Evolutionary conservation across 2,329 filamentous ascomycete genomes (phyloP), one percentile per base, ranked within the genome.

Genomic region (Colletotrichum echinochloae): DNA sequence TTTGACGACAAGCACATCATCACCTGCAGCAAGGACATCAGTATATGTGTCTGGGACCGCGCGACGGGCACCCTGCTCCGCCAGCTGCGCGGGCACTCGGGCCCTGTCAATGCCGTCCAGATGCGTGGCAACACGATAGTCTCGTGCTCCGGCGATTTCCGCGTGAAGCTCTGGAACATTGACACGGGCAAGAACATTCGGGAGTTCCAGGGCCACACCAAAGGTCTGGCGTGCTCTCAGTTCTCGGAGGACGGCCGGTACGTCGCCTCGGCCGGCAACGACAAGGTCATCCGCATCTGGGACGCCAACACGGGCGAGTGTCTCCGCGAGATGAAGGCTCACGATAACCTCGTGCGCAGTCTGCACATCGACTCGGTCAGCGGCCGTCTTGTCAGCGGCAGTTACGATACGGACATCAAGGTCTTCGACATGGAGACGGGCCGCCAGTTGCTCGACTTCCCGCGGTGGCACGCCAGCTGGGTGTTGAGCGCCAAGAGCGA

Each of bases 391-490:
- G 88, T 99, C 70, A 97, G 93, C 74, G 96, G 94, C 23, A 96
- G 92, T 78, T 99, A 99, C 80, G 96, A 99, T 79, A 93, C 94
- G 76, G 95, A 95, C 76, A 95, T 99, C 79, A 97, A 97, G 79
- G 94, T 98, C 1, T 98, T 94, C 81, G 93, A 98, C 79, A 92
- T 96, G 82, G 90, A 91, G 73, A 92, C 91, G 3, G 95, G 95
- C 41, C 84, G 90, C 56, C 87, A 94, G 74, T 87, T 95, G 71
- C 89, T 97, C 72, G 91, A 94, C 75, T 95, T 98, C 76, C 93
- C 94, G n/a, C 91, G 93, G 74, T 98, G 95, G 94, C 97, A 97
- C 69, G 92, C 92, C 14, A 97, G 94, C 81, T 99, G 96, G 96
- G 97, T 99, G 77, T 84, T 99, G 70, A 95, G 94, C 73, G 96